A percentile compares a stretch with the other conserved stretches of the same genome.
phyloP scores from a whole-genome alignment of 768 basidiomycete genomes.

The Auricularia sp. region DNA sequence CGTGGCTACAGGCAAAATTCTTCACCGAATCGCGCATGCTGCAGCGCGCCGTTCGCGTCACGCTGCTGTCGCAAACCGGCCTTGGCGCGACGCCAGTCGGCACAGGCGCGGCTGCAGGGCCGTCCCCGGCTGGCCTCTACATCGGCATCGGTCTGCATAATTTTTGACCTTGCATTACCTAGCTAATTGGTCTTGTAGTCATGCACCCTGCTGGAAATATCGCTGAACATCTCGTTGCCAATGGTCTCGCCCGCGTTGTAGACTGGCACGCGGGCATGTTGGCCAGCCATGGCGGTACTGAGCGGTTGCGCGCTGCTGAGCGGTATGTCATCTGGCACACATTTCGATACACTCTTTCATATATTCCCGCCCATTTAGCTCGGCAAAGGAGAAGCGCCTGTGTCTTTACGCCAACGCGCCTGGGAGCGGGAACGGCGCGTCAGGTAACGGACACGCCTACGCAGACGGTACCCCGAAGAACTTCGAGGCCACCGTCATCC shows the following conservation, averaged over 20 bases:
- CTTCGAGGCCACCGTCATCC: conserved; percentile 76
- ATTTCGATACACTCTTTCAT: not conserved
- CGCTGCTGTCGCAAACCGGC: conserved; percentile 71
- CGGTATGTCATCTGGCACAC: conserved; percentile 22
- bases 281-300: conserved; percentile 73
- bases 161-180: not conserved
- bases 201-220: conserved; percentile 92
- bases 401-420: conserved; percentile 58
- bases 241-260: conserved; percentile 82
- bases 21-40: conserved; percentile 86
- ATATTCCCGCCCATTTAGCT: conserved; percentile 6
- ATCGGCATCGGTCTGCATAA: conserved; percentile 65
- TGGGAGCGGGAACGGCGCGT: conserved; percentile 25
- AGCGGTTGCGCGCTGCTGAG: conserved; percentile 78
- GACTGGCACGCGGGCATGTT: conserved; percentile 99
- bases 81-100: conserved; percentile 77
- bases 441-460: conserved; percentile 34
- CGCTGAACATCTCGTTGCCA: conserved; percentile 75
- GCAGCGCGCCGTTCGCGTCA: conserved; percentile 67
- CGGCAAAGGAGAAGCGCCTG: conserved; percentile 64
- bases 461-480: conserved; percentile 35
- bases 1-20: conserved; percentile 63
- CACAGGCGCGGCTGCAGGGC: conserved; percentile 40
- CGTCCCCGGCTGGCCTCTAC: conserved; percentile 70
- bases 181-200: conserved; percentile 31